These are phyloP conservation scores for Starmerella powellii DNA, from an alignment of 805 yeast genomes.

Conservation along the genomic window DNA sequence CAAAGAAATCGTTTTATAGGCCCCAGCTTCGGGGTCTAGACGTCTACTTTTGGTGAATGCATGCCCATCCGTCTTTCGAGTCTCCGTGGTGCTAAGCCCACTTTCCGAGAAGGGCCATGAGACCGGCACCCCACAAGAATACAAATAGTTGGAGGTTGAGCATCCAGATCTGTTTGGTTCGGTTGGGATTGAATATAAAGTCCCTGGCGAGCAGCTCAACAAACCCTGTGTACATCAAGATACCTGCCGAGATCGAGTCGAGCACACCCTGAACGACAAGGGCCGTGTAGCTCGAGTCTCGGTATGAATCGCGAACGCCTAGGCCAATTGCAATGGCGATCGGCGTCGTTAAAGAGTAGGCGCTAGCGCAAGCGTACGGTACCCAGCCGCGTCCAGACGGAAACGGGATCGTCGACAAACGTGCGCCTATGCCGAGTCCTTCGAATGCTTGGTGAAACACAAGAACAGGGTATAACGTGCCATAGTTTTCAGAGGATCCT, in stretches of 20 bases:
- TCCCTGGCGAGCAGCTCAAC: constrained; percentile 69
- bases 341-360: constrained; percentile 53
- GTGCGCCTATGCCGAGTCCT: constrained; percentile 67
- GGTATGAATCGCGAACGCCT: constrained; percentile 51
- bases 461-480: constrained; percentile 49
- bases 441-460: constrained; percentile 70
- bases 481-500: constrained; percentile 53
- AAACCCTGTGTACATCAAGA: constrained; percentile 56
- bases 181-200: constrained; percentile 39
- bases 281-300: constrained; percentile 43
- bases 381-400: constrained; percentile 37
- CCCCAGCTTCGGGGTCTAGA: no score
- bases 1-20: no score
- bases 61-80: no score
- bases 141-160: constrained; percentile 33
- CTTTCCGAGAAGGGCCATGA: constrained; percentile 63
- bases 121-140: constrained; percentile 47
- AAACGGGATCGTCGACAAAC: constrained; percentile 50
- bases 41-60: no score
- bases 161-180: constrained; percentile 35
- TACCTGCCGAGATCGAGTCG: constrained; percentile 62
- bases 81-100: no score
- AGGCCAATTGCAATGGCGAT: constrained; percentile 59
- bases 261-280: constrained; percentile 50
- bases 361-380: constrained; percentile 43